Base-by-base conservation (phyloP, 2,329 filamentous ascomycete species). In the Fusarium cicatricum region DNA sequence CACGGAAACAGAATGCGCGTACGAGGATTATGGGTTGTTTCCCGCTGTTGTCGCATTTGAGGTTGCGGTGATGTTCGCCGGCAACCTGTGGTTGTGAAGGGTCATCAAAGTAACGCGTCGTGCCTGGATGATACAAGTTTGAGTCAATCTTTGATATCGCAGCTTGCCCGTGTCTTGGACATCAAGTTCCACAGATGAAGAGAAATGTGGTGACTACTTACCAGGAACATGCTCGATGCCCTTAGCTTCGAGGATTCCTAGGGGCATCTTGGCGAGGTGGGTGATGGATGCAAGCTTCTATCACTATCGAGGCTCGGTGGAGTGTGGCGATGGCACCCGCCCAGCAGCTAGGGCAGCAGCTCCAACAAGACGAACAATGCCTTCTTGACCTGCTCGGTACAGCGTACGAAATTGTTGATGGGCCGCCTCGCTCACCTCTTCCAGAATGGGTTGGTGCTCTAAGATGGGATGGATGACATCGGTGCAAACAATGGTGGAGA, bases 11-110 rank as follows among this genome's bases (percentile, higher is more conserved):
- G 31, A 17, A 16, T 36, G 36, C 29, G 58, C 74, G 65, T 71
- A 96, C 89, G 28, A 97, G 85, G 65, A 97, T 90, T 67, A 94
- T 90, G 44, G 87, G 85, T 15, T 82, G 74, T 15, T 81, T 78
- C 29, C 90, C 89, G 59, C 81, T 88, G 46, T 74, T 82, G 74
- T 93, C 90, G 73, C 87, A 90, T 74, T 95, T 96, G 65, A 95
- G 75, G 55, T 78, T 78, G 12, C 74, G 68, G 21, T 78, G 71
- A 39, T 71, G 74, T 39, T 73, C 77, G 57, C 67, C 62, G 39
- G 74, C 74, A 44, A 72, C 71, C 64, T 81, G 80, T 12, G 80
- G 77, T 66, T 79, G 74, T 14, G 78, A 75, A 2, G 81, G 80
- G 55, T 86, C 83, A 65, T 90, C 85, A 58, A 86, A 87, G 71